Base-by-base conservation (phyloP, 2,329 filamentous ascomycete genomes). In the Cladosporium velox region DNA sequence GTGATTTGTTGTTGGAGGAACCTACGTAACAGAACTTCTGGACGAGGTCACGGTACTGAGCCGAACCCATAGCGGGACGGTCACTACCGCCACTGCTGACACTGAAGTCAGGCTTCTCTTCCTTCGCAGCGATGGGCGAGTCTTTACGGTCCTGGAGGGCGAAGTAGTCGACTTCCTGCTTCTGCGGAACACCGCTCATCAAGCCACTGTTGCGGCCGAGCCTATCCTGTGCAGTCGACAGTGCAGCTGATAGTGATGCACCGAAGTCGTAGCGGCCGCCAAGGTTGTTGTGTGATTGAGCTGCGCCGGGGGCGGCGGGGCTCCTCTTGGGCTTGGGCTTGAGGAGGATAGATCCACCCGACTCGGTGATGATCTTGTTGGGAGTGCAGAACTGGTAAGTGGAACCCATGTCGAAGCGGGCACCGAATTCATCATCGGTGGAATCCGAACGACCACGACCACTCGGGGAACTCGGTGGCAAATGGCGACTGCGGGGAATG, bases 11-110 rank as follows among this genome's bases (percentile, higher is more conserved):
- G 54, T 21, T 65, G 63, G 72, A 71, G 70, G 86, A 86, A 96
- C 94, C 88, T 94, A 97, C 94, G 88, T 98, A 99, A 86, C 95
- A 99, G 85, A 97, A 99, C 84, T 96, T 97, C 84, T 96, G 93
- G 79, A 99, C 91, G 71, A 99, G 87, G 81, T 99, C 95, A 81
- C 96, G 92, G 79, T 99, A 98, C 67, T 94, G 93, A 67, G 92
- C 89, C 70, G 93, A 96, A 67, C 93, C 87, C 71, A 97, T 89
- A 74, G 87, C 84, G 54, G 89, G 88, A 75, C 90, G 88, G 74
- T 86, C 85, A 47, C 84, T 82, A 15, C 85, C 81, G 72, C 83
- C 84, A 26, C 34, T 59, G 51, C 51, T 64, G 51, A 64, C 61
- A 47, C 57, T 59, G 59, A 66, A 59, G 82, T 80, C 86, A 75